phyloP scores from a whole-genome alignment of 1,284 basidiomycete species.

The Bondarzewia mesenterica region DNA sequence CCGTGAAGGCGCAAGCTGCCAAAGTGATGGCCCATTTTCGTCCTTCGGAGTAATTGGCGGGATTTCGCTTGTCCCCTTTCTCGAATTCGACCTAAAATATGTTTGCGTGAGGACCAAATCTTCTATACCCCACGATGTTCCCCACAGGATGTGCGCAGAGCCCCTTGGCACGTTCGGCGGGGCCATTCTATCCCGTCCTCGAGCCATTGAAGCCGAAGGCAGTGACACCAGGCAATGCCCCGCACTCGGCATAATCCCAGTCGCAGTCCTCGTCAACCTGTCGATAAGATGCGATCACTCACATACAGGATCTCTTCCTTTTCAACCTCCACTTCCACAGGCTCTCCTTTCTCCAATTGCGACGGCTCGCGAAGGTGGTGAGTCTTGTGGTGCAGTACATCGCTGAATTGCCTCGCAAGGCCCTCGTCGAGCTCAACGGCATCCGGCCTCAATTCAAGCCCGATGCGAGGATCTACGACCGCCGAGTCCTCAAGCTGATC shows the following conservation, averaged over 20 bases:
- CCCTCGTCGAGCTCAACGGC: conserved; percentile 19
- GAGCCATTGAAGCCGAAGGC: too few species aligned
- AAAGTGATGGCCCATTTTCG: conserved; percentile 8
- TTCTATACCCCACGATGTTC: not conserved
- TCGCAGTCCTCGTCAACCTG: not conserved
- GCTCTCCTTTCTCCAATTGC: not conserved
- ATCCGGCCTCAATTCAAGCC: conserved; percentile 14
- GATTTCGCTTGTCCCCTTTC: conserved; percentile 38
- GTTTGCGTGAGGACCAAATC: not conserved
- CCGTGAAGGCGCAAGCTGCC: conserved; percentile 4
- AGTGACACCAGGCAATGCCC: too few species aligned
- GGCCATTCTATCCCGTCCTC: too few species aligned
- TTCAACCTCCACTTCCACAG: conserved; percentile 1
- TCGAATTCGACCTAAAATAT: conserved; percentile 44
- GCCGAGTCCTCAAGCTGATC: conserved; percentile 13
- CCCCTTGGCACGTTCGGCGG: too few species aligned
- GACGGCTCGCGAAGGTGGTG: conserved; percentile 9
- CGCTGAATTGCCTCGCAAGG: conserved; percentile 18
- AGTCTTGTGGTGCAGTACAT: conserved; percentile 18
- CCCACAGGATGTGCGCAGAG: not conserved
- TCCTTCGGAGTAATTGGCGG: conserved; percentile 33
- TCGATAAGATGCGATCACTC: not conserved
- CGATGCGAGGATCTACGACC: conserved; percentile 22
- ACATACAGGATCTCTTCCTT: conserved; percentile 16
- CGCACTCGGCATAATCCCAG: too few species aligned